phyloP scores from a whole-genome alignment of 2,329 filamentous ascomycete genomes.

The Cladophialophora chaetospira region DNA sequence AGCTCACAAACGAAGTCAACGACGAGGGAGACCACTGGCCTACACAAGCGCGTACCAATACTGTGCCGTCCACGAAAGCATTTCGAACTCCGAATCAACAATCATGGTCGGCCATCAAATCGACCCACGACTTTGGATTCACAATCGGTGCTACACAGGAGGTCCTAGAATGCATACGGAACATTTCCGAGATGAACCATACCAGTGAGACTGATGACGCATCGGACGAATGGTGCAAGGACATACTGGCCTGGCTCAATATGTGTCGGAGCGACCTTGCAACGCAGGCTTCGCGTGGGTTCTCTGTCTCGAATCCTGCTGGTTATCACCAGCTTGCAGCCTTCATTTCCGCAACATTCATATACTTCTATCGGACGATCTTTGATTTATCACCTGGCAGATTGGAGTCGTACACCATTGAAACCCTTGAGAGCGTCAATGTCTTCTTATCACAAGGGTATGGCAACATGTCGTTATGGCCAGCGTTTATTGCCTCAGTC shows the following conservation, averaged over 20 bases:
- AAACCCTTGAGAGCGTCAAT: constrained; percentile 21
- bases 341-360: constrained; percentile 28
- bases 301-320: too few relatives aligned
- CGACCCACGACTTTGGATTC: constrained; percentile 23
- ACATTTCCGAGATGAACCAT: constrained; percentile 17
- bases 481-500: constrained; percentile 32
- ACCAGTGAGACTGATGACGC: not conserved
- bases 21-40: not conserved
- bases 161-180: constrained; percentile 27
- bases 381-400: constrained; percentile 26
- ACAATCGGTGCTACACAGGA: constrained; percentile 27
- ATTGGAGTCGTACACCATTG: constrained; percentile 21
- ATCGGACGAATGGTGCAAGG: too few relatives aligned
- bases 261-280: too few relatives aligned
- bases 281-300: too few relatives aligned
- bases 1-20: constrained; percentile 7
- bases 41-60: not conserved
- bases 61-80: not conserved
- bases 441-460: constrained; percentile 15
- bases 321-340: constrained; percentile 26
- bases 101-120: not conserved
- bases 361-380: constrained; percentile 29
- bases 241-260: too few relatives aligned
- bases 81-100: not conserved
- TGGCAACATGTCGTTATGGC: constrained; percentile 33